Base-by-base conservation (phyloP, 345 rosid species). In the Aethionema arabicum region DNA sequence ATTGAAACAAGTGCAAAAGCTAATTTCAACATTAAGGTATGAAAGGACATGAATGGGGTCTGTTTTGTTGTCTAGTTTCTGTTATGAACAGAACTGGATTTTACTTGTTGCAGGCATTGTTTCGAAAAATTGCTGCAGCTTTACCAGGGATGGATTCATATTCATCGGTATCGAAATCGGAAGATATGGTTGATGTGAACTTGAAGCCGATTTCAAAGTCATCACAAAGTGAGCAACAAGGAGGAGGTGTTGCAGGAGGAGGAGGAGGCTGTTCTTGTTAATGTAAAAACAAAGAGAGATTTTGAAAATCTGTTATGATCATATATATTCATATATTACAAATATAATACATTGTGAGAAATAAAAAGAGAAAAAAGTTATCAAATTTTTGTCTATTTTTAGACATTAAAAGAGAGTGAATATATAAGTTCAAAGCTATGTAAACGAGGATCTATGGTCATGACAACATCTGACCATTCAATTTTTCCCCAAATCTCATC, bases 161-260 rank as follows among this genome's bases (percentile, higher is more conserved):
- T 52, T 79, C 92, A 12, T 69, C 38, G 3, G 86, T 81, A 8
- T 72, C 96, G 3, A 92, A 84, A 69, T 86, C 86, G 66, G 96
- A 89, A 72, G 98, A 89, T 75, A 89, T 92, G 98, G 98, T 89
- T 21, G 98, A 92, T 42, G 98, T 92, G 47, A 92, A 87, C 73
- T 84, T 89, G 57, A 92, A 84, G 76, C 78, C 91, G 3, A 77
- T 83, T 4, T 82, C 78, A 48, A 85, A 78, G 73, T 76, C 85
- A 51, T 86, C 88, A 21, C 95, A 85, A 74, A 55, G 78, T 36
- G 86, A 84, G 61, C 87, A 87, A 62, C 89, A 85, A 70, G 85
- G 82, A 70, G 92, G 87, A 11, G 61, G 33, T 0, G 29, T 55
- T 8, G 59, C 63, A 6, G 44, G 44, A 4, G 88, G 90, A 6